Conservation (phyloP, 108 stramenopile genomes). For the Fragilaria crotonensis region DNA sequence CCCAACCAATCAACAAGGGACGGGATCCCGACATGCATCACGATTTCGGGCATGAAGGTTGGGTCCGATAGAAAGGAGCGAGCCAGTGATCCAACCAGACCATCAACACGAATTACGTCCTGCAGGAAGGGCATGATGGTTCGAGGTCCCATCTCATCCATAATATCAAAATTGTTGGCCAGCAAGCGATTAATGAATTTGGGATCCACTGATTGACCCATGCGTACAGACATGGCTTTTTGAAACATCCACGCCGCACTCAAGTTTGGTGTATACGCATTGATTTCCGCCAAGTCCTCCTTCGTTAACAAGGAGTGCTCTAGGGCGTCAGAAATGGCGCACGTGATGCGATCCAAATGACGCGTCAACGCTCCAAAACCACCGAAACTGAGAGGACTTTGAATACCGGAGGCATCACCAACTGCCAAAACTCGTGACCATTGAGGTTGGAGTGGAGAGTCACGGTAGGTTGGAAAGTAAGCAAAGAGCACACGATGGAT, state of each 20-base stretch:
- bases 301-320: constrained; percentile 67
- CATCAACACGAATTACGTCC: constrained; percentile 88
- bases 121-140: constrained; percentile 84
- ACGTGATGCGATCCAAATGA: constrained; percentile 74
- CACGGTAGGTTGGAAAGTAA: constrained; percentile 90
- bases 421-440: constrained; percentile 76
- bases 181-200: constrained; percentile 86
- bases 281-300: constrained; percentile 79
- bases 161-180: constrained; percentile 78
- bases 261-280: constrained; percentile 89
- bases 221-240: constrained; percentile 88
- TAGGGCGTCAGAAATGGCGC: constrained; percentile 78
- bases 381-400: constrained; percentile 92
- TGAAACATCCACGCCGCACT: constrained; percentile 96
- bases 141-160: constrained; percentile 67
- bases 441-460: constrained; percentile 76
- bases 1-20: constrained; percentile 79
- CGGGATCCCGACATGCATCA: constrained; percentile 67
- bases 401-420: constrained; percentile 88
- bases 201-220: constrained; percentile 63
- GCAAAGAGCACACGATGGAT: constrained; percentile 85
- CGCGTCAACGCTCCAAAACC: constrained; percentile 92
- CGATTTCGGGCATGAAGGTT: constrained; percentile 75
- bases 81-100: constrained; percentile 65
- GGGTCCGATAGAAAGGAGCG: constrained; percentile 65